Evolutionary conservation across 805 yeast species (phyloP).

Genomic region (Metschnikowia picachoensis): DNA sequence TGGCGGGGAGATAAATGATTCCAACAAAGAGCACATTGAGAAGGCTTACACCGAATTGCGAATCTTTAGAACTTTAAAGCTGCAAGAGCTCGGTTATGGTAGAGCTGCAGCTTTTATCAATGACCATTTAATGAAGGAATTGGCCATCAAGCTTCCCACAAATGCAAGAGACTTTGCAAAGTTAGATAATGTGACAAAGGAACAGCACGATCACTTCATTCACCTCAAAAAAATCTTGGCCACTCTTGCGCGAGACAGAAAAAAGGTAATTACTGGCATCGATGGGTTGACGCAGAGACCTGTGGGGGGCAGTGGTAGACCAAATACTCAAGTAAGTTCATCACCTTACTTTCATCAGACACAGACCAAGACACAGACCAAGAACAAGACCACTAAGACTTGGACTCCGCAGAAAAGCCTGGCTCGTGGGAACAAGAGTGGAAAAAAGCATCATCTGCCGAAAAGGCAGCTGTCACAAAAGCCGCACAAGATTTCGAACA

Average conservation of each 20-base stretch:
- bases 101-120: conserved; percentile 20
- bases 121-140: conserved; percentile 43
- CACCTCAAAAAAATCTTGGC: conserved; percentile 37
- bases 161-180: conserved; percentile 43
- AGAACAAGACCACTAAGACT: background rate
- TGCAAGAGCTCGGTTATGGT: conserved; percentile 37
- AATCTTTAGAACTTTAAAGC: conserved; percentile 39
- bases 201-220: conserved; percentile 30
- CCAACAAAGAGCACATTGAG: conserved; percentile 25
- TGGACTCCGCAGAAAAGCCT: background rate
- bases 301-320: background rate
- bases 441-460: conserved; percentile 1
- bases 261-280: conserved; percentile 11
- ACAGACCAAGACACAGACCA: background rate
- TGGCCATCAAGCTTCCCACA: conserved; percentile 54
- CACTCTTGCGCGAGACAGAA: conserved; percentile 30
- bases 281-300: background rate
- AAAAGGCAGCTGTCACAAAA: background rate
- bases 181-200: conserved; percentile 33
- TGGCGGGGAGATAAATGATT: conserved; percentile 14
- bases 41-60: conserved; percentile 34
- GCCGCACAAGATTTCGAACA: background rate
- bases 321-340: background rate
- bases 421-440: background rate
- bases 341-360: conserved; percentile 5